phyloP scores from a whole-genome alignment of 345 rosid species.

The Tarenaya hassleriana region DNA sequence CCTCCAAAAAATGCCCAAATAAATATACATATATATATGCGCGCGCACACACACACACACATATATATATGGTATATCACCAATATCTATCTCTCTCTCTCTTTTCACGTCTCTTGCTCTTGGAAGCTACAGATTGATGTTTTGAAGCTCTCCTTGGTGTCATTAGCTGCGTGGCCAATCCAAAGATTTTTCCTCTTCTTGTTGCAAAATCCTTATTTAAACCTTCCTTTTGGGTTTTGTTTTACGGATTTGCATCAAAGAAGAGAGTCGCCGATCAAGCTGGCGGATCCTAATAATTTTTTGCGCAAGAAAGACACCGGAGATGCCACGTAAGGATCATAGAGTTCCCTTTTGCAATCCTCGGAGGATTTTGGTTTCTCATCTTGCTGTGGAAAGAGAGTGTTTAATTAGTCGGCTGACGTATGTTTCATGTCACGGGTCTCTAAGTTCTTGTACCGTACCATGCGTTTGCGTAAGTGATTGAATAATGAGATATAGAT shows the following conservation, averaged over 20 bases:
- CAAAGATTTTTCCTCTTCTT: slow-evolving; percentile 16
- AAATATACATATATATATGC: slow-evolving; percentile 4
- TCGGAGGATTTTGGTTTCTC: slow-evolving; percentile 12
- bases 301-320: slow-evolving; percentile 14
- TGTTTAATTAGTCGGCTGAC: too few relatives aligned
- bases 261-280: slow-evolving; percentile 17
- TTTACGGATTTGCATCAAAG: slow-evolving; percentile 17
- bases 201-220: slow-evolving; percentile 24
- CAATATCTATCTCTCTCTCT: slow-evolving; percentile 6
- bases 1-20: slow-evolving; percentile 9
- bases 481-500: too few relatives aligned
- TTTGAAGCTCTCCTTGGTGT: slow-evolving; percentile 15
- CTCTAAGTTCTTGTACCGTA: too few relatives aligned
- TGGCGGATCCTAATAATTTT: slow-evolving; percentile 20
- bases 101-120: slow-evolving; percentile 16
- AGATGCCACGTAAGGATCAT: slow-evolving; percentile 12
- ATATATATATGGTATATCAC: slow-evolving; percentile 7
- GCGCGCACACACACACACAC: background rate
- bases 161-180: slow-evolving; percentile 10
- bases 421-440: too few relatives aligned
- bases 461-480: too few relatives aligned
- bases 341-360: slow-evolving; percentile 1
- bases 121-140: slow-evolving; percentile 16
- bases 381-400: slow-evolving; percentile 13
- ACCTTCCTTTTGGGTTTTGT: slow-evolving; percentile 18